phyloP scores from a whole-genome alignment of 164 flowering plant species.

The grape (Vitis vinifera) region ASM3070453v1 NC_081811.1:25823001-25823500 shows the following conservation, averaged over 20 bases:
- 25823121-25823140: constrained; percentile 4
- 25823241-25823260: constrained; percentile 64
- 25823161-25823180: constrained; percentile 17
- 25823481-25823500: no score
- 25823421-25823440: constrained; percentile 45
- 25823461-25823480: neutral
- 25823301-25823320: neutral
- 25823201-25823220: constrained; percentile 81
- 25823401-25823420: constrained; percentile 75
- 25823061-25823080: constrained; percentile 61
- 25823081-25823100: constrained; percentile 29
- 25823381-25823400: constrained; percentile 61
- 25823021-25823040: constrained; percentile 58
- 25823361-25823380: constrained; percentile 33
- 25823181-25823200: constrained; percentile 33
- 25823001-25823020: constrained; percentile 46
- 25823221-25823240: constrained; percentile 70
- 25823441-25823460: neutral
- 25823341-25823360: neutral
- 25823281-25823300: constrained; percentile 14
- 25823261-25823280: constrained; percentile 86
- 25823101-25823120: constrained; percentile 3
- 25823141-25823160: constrained; percentile 4
- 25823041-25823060: constrained; percentile 67
- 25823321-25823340: constrained; percentile 4